Percentiles rank a stretch among this genome's conserved stretches.
phyloP scores from a whole-genome alignment of 352 stramenopile species.

The Globisporangium canariense region DNA sequence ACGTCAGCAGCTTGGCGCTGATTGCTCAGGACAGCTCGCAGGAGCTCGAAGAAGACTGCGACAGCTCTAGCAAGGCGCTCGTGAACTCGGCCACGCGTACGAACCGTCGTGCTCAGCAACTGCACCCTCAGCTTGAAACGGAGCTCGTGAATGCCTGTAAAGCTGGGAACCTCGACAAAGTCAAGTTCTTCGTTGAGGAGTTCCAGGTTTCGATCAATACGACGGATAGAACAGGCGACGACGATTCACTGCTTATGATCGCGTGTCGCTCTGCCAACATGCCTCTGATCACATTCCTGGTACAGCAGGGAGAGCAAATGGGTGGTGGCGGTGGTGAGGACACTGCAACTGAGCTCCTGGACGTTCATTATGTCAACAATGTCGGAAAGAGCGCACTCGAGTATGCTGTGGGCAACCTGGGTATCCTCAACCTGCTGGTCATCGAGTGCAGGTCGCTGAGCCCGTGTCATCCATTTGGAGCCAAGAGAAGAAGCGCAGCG shows the following conservation, averaged over 20 bases:
- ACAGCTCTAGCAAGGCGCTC: conserved; percentile 10
- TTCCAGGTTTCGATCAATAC: conserved; percentile 34
- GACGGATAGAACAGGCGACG: conserved; percentile 12
- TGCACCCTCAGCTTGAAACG: conserved; percentile 37
- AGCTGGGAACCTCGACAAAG: conserved; percentile 20
- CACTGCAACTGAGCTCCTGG: conserved; percentile 16
- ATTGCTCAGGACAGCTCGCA: background rate
- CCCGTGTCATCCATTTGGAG: conserved; percentile 13
- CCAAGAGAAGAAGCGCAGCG: conserved; percentile 16
- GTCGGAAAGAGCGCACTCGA: conserved; percentile 17
- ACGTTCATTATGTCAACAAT: conserved; percentile 15
- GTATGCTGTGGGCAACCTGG: conserved; percentile 9
- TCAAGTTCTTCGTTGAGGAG: conserved; percentile 38
- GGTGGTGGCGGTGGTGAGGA: background rate
- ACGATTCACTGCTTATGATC: conserved; percentile 31
- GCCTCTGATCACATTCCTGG: conserved; percentile 20
- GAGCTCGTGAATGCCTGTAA: conserved; percentile 26
- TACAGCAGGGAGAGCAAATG: conserved; percentile 6
- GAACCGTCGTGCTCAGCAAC: conserved; percentile 13
- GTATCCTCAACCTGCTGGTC: conserved; percentile 15
- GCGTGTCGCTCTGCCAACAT: conserved; percentile 23
- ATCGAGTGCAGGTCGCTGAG: conserved; percentile 8
- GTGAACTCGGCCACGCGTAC: conserved; percentile 15
- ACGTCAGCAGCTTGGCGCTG: background rate
- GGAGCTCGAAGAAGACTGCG: conserved; percentile 10